These are phyloP conservation scores for Trifolium dubium DNA, from an alignment of 306 rosid species.

Conservation along the genomic window DNA sequence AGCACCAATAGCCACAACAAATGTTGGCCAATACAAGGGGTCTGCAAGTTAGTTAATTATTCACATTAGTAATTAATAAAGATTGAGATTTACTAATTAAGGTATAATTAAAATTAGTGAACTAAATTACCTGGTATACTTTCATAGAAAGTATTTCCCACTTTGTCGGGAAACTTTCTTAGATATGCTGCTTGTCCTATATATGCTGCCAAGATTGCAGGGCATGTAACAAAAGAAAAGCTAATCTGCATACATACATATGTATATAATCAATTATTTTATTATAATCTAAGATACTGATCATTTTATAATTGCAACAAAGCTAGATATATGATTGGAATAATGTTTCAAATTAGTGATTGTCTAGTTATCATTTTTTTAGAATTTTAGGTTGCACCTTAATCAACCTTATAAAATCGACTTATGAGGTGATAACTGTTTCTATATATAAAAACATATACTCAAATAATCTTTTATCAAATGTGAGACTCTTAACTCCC, in stretches of 20 bases:
- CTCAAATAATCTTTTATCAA: too few species aligned
- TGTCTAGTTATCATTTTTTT: background rate
- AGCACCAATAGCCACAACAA: conserved; percentile 77
- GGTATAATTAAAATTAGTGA: too few species aligned
- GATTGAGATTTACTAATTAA: background rate
- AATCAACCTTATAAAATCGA: too few species aligned
- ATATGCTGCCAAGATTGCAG: conserved; percentile 45
- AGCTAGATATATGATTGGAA: background rate
- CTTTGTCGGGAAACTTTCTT: conserved; percentile 41
- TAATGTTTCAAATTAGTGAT: background rate
- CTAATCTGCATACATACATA: conserved; percentile 45
- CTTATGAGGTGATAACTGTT: too few species aligned
- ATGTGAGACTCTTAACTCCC: too few species aligned
- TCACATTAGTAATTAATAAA: background rate
- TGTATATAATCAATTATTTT: too few species aligned
- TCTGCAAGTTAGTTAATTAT: conserved; percentile 41
- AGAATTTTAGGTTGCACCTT: too few species aligned
- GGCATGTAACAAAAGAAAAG: conserved; percentile 46
- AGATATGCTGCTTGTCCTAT: conserved; percentile 55
- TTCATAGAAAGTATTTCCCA: conserved; percentile 43
- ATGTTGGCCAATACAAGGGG: conserved; percentile 83
- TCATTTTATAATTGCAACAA: too few species aligned
- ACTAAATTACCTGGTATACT: conserved; percentile 44
- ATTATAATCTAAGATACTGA: too few species aligned
- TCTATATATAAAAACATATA: too few species aligned